A percentile compares a stretch with the other conserved stretches of the same genome.
phyloP scores from a whole-genome alignment of 1,284 basidiomycete species.

The Microbotryum scabiosae region DNA sequence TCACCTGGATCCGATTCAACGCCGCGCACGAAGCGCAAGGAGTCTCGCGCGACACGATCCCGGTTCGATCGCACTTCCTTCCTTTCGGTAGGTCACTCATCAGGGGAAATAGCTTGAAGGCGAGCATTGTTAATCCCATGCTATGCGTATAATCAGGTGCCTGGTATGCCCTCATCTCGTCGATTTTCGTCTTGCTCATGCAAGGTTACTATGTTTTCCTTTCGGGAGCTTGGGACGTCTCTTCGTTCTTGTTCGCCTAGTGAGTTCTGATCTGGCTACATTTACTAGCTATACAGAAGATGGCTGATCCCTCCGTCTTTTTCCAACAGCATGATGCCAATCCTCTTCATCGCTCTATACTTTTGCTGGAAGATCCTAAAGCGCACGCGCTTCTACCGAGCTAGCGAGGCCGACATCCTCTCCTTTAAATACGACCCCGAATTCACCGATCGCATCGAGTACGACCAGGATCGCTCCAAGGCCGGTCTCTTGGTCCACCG shows the following conservation, averaged over 20 bases:
- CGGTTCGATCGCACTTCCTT: slow-evolving; percentile 1
- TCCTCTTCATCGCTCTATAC: slow-evolving; percentile 35
- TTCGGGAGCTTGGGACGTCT: slow-evolving; percentile 11
- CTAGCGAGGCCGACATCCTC: slow-evolving; percentile 13
- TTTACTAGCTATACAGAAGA: background rate
- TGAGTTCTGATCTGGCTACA: background rate
- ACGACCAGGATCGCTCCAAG: background rate
- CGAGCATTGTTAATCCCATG: too few species aligned
- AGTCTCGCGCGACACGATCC: background rate
- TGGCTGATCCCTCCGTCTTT: background rate
- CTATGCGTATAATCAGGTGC: too few species aligned
- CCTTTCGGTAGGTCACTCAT: background rate
- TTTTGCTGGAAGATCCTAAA: slow-evolving; percentile 34
- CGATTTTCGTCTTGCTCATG: slow-evolving; percentile 13
- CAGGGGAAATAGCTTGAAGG: too few species aligned
- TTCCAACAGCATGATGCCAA: background rate
- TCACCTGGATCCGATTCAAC: background rate
- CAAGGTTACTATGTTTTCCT: slow-evolving; percentile 22
- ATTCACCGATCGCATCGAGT: slow-evolving; percentile 10
- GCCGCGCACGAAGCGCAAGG: background rate
- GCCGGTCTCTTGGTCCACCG: too few species aligned
- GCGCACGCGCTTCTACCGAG: slow-evolving; percentile 16
- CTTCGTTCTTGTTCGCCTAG: slow-evolving; percentile 22
- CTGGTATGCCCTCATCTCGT: slow-evolving; percentile 20
- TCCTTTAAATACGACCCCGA: slow-evolving; percentile 12